A percentile compares a stretch with the other conserved stretches of the same genome.
Conservation (phyloP, 2,329 filamentous ascomycete genomes). For the Pseudogymnoascus sp. region DNA sequence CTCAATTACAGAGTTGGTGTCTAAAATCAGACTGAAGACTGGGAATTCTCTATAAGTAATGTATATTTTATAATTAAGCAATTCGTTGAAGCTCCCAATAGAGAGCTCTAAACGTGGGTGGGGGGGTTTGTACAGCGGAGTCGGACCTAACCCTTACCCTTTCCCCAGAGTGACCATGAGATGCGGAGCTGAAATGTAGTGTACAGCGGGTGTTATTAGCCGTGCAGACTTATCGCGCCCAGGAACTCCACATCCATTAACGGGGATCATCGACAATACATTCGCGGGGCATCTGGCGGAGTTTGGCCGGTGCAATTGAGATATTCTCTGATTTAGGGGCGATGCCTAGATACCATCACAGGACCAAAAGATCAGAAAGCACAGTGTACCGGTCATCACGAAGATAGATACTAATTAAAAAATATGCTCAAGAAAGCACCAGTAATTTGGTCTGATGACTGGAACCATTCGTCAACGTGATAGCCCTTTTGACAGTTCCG, state of each 20-base stretch:
- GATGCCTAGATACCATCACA: background rate
- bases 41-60: background rate
- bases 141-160: background rate
- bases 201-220: background rate
- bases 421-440: background rate
- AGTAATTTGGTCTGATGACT: conserved; percentile 13
- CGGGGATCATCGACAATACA: background rate
- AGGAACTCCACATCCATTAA: background rate
- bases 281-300: background rate
- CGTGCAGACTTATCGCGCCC: background rate
- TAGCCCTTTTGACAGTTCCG: background rate
- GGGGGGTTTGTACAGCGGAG: background rate
- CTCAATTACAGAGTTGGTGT: background rate
- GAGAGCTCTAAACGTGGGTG: background rate
- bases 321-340: no score
- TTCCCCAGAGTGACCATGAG: background rate
- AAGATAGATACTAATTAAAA: background rate
- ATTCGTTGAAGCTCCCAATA: background rate
- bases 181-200: background rate
- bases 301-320: background rate
- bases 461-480: conserved; percentile 11
- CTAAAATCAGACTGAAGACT: background rate
- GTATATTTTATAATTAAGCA: background rate
- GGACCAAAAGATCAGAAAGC: background rate
- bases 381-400: background rate